Evolutionary conservation across 1,284 basidiomycete genomes (phyloP), one percentile per base, ranked within the genome.

Genomic region (Ganoderma resinaceum): DNA sequence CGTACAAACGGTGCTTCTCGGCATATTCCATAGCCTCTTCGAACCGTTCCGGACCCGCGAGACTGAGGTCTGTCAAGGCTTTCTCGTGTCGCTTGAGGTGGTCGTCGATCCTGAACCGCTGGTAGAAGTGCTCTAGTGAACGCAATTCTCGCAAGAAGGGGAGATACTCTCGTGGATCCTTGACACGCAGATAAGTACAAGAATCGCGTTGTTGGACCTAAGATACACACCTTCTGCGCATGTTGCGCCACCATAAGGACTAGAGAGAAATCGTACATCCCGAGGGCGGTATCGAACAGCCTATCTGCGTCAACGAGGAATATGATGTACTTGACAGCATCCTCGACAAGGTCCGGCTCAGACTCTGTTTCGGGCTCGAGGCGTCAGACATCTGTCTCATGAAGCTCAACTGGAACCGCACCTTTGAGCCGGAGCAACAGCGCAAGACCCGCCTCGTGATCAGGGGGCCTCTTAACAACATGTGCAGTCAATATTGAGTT

Each of bases 261-360:
- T 2, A 99, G 85, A 29, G 94, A 91, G 81, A 99, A 98, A 80
- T 99, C 96, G 80, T 99, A 99, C 96, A 99, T 99, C 31, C 98
- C 97, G 31, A 99, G 86, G 1, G 98, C 98, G 6, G 94, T 94
- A 78, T 99, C 91, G 82, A 97, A 99, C 2, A 99, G 86, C 70
- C 87, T 88, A 75, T 99, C 91, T 0, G 96, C 95, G 76, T 99
- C 96, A 20, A 96, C 95, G 38, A 99, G 87, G 86, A 99, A 99
- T 79, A 99, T 98, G 79, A 99, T 93, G 77, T 99, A 99, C 79
- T 97, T 98, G 76, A 99, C 94, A 2, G 97, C 97, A 66, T 98
- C 96, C 77, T 99, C 96, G 5, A 98, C 95, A 0, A 95, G 81
- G 46, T 89, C 86, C 0, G 92, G 88, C 72, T 95, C 87, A 11